Conservation (phyloP, 345 rosid species). For the Hibiscus syriacus region DNA sequence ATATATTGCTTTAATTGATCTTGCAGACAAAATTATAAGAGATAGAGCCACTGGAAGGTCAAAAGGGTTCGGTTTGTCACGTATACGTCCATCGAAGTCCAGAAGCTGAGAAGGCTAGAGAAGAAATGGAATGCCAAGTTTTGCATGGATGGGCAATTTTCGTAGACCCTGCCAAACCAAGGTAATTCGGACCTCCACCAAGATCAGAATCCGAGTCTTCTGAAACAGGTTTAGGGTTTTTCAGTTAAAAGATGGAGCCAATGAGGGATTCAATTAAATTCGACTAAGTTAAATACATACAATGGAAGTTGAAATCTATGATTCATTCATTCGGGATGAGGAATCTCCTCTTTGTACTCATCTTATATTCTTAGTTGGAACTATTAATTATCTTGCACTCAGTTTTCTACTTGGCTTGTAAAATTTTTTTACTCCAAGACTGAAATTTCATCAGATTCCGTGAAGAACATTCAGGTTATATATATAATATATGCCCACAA, state of each 20-base stretch:
- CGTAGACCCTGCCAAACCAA: slow-evolving; percentile 82
- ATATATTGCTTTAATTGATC: not conserved
- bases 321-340: not conserved
- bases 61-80: slow-evolving; percentile 75
- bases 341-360: not conserved
- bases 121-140: slow-evolving; percentile 81
- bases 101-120: slow-evolving; percentile 88
- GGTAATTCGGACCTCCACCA: slow-evolving; percentile 46
- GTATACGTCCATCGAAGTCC: slow-evolving; percentile 48
- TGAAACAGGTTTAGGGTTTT: slow-evolving; percentile 35
- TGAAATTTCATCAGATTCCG: not conserved
- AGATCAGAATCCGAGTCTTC: slow-evolving; percentile 24
- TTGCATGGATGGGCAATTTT: slow-evolving; percentile 96
- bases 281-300: not conserved
- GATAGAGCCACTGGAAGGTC: slow-evolving; percentile 71
- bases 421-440: not conserved
- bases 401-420: not conserved
- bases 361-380: not conserved
- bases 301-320: not conserved
- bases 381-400: not conserved
- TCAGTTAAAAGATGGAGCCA: slow-evolving; percentile 16
- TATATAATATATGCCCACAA: too few species aligned
- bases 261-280: not conserved
- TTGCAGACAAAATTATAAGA: slow-evolving; percentile 55
- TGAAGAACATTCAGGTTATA: not conserved